phyloP scores from a whole-genome alignment of 192 early-diverging fungal species.

The Allomyces macrogynus region DNA sequence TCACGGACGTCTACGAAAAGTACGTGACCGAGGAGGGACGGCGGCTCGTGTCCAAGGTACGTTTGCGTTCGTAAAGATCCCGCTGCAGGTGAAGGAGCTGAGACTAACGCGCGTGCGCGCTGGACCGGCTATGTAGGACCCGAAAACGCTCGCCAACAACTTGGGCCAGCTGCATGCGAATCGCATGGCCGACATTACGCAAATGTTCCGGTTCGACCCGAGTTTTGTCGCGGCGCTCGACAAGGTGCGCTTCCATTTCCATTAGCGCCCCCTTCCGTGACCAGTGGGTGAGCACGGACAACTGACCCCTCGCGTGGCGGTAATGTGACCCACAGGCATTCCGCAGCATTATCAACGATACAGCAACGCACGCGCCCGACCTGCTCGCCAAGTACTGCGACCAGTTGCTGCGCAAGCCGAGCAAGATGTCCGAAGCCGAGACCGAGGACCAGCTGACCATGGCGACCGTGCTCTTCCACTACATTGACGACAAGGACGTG shows the following conservation, averaged over 20 bases:
- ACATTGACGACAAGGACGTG: constrained; percentile 75
- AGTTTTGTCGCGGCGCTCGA: constrained; percentile 57
- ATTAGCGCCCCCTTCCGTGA: too few species aligned
- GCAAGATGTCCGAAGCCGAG: constrained; percentile 28
- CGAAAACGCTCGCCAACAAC: constrained; percentile 43
- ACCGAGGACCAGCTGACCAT: constrained; percentile 40
- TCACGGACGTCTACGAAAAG: constrained; percentile 39
- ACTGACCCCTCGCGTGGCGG: too few species aligned
- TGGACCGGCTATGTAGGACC: constrained; percentile 29
- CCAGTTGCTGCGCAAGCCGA: constrained; percentile 40
- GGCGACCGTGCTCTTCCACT: constrained; percentile 57
- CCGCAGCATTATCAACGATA: constrained; percentile 45
- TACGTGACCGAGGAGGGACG: constrained; percentile 31
- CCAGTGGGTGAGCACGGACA: too few species aligned
- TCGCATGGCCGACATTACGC: constrained; percentile 31
- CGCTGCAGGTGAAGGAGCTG: background rate
- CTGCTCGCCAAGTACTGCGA: constrained; percentile 69
- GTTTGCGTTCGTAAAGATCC: background rate
- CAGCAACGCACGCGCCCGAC: constrained; percentile 37
- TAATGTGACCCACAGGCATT: constrained; percentile 32
- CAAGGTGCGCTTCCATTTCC: background rate
- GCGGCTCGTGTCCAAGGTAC: background rate
- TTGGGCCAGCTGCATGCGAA: constrained; percentile 41
- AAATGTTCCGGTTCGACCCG: constrained; percentile 43
- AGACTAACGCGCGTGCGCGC: background rate